Conservation (phyloP, 2,329 filamentous ascomycete genomes). For the Colletotrichum camelliae region DNA sequence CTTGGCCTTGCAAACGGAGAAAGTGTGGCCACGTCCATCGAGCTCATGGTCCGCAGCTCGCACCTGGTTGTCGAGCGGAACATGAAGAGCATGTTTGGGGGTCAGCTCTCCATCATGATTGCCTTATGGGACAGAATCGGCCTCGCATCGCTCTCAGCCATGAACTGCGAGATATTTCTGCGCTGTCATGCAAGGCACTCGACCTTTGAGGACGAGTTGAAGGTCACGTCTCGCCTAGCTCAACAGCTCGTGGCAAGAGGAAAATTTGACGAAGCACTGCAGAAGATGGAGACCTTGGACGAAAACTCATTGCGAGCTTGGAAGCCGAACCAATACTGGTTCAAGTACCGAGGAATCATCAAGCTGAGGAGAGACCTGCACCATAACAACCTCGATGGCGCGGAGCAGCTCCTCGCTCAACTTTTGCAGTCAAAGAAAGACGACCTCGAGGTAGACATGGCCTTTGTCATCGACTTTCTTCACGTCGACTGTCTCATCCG, state of each 20-base stretch:
- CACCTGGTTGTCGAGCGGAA: slow-evolving; percentile 82
- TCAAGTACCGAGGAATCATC: slow-evolving; percentile 70
- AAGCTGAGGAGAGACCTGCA: slow-evolving; percentile 69
- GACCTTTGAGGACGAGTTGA: slow-evolving; percentile 78
- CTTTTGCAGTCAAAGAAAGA: slow-evolving; percentile 56
- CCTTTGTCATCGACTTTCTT: slow-evolving; percentile 55
- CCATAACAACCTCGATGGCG: slow-evolving; percentile 56
- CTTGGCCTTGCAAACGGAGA: slow-evolving; percentile 75
- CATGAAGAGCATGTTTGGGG: slow-evolving; percentile 74
- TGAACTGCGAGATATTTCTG: slow-evolving; percentile 75
- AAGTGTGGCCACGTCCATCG: slow-evolving; percentile 68
- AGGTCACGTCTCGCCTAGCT: slow-evolving; percentile 74
- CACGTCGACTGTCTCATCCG: slow-evolving; percentile 58
- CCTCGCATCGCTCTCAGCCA: slow-evolving; percentile 57
- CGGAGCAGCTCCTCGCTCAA: slow-evolving; percentile 55
- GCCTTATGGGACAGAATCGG: slow-evolving; percentile 81
- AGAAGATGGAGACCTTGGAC: slow-evolving; percentile 51
- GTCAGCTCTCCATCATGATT: slow-evolving; percentile 74
- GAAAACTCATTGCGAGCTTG: slow-evolving; percentile 70
- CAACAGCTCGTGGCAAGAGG: slow-evolving; percentile 65
- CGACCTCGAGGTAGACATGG: slow-evolving; percentile 57
- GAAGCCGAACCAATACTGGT: slow-evolving; percentile 78
- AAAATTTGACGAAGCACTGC: slow-evolving; percentile 70
- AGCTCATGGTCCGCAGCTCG: slow-evolving; percentile 81
- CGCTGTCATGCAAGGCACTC: slow-evolving; percentile 68